Conservation (phyloP, 192 early-diverging fungal species). For the Dimargaris xerosporica region DNA sequence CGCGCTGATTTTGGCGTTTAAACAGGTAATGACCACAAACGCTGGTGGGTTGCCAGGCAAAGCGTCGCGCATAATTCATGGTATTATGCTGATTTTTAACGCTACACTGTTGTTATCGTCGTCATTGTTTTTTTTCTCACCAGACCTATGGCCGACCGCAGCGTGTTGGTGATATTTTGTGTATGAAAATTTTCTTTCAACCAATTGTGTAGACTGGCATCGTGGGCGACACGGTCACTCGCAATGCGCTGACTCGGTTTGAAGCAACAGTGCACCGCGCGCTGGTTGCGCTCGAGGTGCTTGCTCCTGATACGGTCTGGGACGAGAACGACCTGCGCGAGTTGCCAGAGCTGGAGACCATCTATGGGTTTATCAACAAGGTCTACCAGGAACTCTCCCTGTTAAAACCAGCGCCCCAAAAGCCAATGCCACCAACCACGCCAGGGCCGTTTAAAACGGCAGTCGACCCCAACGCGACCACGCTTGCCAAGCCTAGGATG, state of each 20-base stretch:
- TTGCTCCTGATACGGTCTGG: background rate
- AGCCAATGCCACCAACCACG: background rate
- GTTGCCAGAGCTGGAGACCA: background rate
- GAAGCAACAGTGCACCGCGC: constrained; percentile 37
- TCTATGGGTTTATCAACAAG: constrained; percentile 1
- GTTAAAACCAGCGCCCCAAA: background rate
- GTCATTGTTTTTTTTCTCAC: background rate
- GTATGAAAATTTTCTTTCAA: constrained; percentile 10
- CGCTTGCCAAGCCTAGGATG: background rate
- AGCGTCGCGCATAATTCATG: no score
- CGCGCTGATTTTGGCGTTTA: constrained; percentile 21
- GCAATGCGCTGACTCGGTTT: constrained; percentile 38
- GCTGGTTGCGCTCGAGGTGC: constrained; percentile 14
- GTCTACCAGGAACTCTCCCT: background rate
- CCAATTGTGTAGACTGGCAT: constrained; percentile 27
- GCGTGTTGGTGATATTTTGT: background rate
- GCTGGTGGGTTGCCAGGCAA: no score
- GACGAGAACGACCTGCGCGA: background rate
- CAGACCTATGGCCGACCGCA: background rate
- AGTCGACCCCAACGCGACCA: background rate
- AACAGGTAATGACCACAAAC: constrained; percentile 19
- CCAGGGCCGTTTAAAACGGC: constrained; percentile 2
- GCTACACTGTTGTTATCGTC: background rate
- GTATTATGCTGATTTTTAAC: background rate
- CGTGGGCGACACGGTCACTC: constrained; percentile 33